These are phyloP conservation scores for Chlorella sp. DNA, from an alignment of 139 green algal species.

Conservation along the genomic window DNA sequence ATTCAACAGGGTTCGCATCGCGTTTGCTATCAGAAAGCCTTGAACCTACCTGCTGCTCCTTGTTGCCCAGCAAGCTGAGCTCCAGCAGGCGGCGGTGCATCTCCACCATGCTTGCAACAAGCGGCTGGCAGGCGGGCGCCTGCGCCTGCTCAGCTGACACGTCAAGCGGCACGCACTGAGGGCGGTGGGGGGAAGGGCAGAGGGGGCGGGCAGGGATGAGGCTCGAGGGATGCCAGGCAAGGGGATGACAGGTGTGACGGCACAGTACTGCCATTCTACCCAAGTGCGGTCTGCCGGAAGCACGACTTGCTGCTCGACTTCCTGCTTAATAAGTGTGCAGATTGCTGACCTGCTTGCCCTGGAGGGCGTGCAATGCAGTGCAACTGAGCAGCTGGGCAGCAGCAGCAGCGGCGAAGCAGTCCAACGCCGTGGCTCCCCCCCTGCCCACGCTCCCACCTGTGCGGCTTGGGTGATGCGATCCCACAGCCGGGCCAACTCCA, in stretches of 20 bases:
- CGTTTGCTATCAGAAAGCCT: no score
- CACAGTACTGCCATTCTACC: no score
- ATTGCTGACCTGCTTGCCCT: no score
- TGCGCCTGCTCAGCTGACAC: background rate
- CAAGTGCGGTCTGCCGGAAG: no score
- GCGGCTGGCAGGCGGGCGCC: background rate
- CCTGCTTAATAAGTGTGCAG: no score
- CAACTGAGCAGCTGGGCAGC: no score
- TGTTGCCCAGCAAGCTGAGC: background rate
- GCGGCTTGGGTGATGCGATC: background rate
- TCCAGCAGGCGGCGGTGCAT: background rate
- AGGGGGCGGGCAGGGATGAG: background rate
- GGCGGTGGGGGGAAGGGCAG: background rate
- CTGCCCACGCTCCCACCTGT: background rate
- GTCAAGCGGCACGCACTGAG: background rate
- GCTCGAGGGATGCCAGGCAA: background rate
- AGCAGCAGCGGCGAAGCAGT: background rate
- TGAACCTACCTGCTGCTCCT: background rate
- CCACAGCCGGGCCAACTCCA: background rate
- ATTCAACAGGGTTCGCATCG: no score
- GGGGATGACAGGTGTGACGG: background rate
- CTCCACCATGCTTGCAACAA: background rate
- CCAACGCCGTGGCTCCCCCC: background rate
- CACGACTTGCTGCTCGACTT: no score
- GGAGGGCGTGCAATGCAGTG: no score